Percentiles rank a stretch among this genome's conserved stretches.
Conservation (phyloP, 78 protist genomes). For the Protostelium mycophagum region DNA sequence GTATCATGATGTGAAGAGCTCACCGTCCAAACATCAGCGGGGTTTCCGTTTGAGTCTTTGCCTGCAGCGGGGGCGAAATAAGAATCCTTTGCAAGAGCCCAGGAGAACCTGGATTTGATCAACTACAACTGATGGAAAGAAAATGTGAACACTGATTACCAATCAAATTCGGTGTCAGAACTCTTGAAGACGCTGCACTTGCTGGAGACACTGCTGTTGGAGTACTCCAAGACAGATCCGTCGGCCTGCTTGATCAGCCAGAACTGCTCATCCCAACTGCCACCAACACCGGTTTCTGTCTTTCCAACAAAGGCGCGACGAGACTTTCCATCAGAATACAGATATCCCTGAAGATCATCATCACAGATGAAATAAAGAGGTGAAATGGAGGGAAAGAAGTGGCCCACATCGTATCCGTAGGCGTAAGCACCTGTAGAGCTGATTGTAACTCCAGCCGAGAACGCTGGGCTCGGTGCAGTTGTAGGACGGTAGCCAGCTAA, state of each 20-base stretch:
- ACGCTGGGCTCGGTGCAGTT: neutral
- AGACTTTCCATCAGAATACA: neutral
- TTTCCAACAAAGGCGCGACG: neutral
- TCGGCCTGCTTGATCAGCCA: neutral
- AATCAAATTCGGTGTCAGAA: neutral
- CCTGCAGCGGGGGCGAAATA: neutral
- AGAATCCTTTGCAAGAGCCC: neutral
- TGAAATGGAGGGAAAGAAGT: no score
- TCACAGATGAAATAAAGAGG: no score
- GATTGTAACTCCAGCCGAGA: neutral
- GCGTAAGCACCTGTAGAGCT: neutral
- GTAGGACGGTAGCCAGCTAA: neutral
- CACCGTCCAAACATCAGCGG: neutral
- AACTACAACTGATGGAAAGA: no score
- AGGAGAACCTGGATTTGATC: neutral
- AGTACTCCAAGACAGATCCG: neutral
- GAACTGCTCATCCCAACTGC: neutral
- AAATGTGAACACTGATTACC: neutral
- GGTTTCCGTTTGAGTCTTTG: neutral
- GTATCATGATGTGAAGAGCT: neutral
- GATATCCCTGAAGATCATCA: neutral
- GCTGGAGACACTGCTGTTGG: neutral
- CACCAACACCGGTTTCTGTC: neutral
- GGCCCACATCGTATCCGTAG: neutral
- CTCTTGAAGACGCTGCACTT: neutral